Evolutionary conservation across 352 stramenopile species (phyloP).

Genomic region (Phytophthora cajani): DNA sequence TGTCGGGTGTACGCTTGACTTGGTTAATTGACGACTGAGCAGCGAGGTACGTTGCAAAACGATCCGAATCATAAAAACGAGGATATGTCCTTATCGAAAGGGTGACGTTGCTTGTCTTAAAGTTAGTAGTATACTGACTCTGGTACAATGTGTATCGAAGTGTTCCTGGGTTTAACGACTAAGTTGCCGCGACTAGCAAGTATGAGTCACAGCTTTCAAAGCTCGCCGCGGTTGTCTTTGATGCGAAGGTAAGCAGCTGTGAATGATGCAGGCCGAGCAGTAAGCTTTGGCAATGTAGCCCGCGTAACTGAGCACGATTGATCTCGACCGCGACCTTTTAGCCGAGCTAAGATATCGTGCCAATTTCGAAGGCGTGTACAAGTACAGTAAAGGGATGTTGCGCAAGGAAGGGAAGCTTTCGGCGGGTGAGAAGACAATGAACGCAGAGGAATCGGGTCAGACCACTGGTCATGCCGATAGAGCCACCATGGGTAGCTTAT

Average conservation of each 20-base stretch:
- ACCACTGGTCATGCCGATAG: neutral
- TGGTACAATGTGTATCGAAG: neutral
- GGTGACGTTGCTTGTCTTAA: neutral
- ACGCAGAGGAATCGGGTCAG: neutral
- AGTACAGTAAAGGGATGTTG: neutral
- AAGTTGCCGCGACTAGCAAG: neutral
- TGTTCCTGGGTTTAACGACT: neutral
- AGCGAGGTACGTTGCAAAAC: no score
- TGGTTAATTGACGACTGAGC: conserved; percentile 14
- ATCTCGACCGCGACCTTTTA: neutral
- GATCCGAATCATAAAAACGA: conserved; percentile 7
- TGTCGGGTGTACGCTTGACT: neutral
- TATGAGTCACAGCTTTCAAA: neutral
- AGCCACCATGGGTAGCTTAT: neutral
- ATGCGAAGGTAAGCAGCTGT: neutral
- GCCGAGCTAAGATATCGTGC: neutral
- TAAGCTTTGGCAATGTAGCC: no score
- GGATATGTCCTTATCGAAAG: neutral
- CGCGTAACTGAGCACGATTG: no score
- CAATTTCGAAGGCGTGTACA: neutral
- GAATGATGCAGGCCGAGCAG: conserved; percentile 1
- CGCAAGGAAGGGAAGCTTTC: neutral
- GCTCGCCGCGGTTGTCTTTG: neutral
- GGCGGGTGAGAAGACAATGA: neutral
- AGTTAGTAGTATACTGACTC: neutral